Evolutionary conservation across 2,329 filamentous ascomycete species (phyloP).

Genomic region (Fusarium sp.): DNA sequence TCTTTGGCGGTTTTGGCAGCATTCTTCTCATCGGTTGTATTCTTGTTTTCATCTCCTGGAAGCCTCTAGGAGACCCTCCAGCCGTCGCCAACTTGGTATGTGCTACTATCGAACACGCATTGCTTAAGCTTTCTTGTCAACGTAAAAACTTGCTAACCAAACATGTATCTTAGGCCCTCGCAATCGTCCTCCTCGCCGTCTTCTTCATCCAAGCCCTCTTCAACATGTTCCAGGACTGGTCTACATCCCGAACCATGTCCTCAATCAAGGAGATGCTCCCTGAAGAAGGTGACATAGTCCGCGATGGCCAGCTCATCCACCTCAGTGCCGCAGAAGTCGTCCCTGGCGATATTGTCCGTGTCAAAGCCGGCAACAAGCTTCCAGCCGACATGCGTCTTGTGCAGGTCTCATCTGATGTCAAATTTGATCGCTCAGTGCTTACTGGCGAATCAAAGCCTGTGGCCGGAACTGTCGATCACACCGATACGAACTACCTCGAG

Average conservation of each 20-base stretch:
- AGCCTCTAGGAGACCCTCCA: conserved; percentile 10
- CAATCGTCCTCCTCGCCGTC: neutral
- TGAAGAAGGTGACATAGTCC: conserved; percentile 10
- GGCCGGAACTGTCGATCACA: conserved; percentile 4
- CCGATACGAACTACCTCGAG: conserved; percentile 57
- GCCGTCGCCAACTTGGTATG: conserved; percentile 10
- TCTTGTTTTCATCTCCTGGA: conserved; percentile 18
- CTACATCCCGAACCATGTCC: conserved; percentile 22
- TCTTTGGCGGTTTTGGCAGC: conserved; percentile 20
- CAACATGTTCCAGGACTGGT: conserved; percentile 28
- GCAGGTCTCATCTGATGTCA: conserved; percentile 8
- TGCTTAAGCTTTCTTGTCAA: neutral
- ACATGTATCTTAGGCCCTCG: neutral
- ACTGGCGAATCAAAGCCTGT: conserved; percentile 18
- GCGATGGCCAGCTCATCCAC: conserved; percentile 1
- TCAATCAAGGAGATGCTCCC: conserved; percentile 17
- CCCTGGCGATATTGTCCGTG: conserved; percentile 4
- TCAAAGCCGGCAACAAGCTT: conserved; percentile 14
- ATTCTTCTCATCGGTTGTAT: neutral
- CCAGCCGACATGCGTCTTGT: conserved; percentile 14
- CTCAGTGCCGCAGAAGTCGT: conserved; percentile 12
- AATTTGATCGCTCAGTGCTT: conserved; percentile 9
- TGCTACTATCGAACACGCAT: neutral
- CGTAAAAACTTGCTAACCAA: neutral
- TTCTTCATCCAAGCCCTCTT: conserved; percentile 19